Conservation (phyloP, 176 grass and related monocot genomes). For the Rhynchospora pubera region DNA sequence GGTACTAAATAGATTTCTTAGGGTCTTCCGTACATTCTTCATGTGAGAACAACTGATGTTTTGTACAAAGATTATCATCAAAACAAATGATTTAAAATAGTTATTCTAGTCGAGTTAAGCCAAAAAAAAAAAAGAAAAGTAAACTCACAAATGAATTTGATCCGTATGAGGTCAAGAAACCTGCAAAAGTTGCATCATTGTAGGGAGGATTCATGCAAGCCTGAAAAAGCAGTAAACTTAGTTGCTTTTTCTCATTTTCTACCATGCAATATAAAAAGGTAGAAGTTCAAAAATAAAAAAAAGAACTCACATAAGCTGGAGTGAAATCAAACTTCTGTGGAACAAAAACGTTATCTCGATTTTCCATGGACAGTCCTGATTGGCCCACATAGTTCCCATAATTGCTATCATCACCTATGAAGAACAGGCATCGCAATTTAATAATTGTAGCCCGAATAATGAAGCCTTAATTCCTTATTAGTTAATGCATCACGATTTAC, state of each 20-base stretch:
- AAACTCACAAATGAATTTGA: slow-evolving; percentile 38
- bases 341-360: not conserved
- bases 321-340: slow-evolving; percentile 19
- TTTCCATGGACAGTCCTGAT: slow-evolving; percentile 3
- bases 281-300: not conserved
- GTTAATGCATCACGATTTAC: not conserved
- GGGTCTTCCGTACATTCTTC: too few relatives aligned
- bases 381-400: not conserved
- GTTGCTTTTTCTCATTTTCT: not conserved
- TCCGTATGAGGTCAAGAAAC: slow-evolving; percentile 41
- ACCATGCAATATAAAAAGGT: not conserved
- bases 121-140: not conserved
- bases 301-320: slow-evolving; percentile 7
- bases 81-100: not conserved
- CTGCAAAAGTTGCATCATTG: slow-evolving; percentile 46
- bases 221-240: slow-evolving; percentile 20
- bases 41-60: not conserved
- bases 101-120: not conserved
- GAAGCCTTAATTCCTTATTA: not conserved
- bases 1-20: not conserved
- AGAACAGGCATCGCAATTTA: not conserved
- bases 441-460: not conserved
- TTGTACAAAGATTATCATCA: not conserved
- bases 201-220: slow-evolving; percentile 38
- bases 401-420: slow-evolving; percentile 18